Percentiles rank a stretch among this genome's conserved stretches.
These are phyloP conservation scores for Globomyces sp. DNA, from an alignment of 371 early-diverging fungal genomes.

Conservation along the genomic window DNA sequence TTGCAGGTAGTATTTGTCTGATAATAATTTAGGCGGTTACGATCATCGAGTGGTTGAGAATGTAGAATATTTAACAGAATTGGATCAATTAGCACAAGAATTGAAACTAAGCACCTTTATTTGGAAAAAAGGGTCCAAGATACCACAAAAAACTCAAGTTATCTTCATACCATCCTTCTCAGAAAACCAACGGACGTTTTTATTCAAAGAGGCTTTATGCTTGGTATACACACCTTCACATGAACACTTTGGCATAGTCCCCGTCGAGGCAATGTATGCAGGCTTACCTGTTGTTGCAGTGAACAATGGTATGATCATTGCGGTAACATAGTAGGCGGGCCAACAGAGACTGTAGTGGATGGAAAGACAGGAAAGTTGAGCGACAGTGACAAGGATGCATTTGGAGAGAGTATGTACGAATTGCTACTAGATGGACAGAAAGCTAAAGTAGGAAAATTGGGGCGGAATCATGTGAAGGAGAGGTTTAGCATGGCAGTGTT, in stretches of 20 bases:
- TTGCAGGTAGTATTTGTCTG: constrained; percentile 59
- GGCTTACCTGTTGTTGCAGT: constrained; percentile 83
- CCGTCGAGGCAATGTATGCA: constrained; percentile 94
- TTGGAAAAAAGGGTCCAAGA: not conserved
- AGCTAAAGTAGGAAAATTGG: constrained; percentile 50
- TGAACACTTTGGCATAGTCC: constrained; percentile 97
- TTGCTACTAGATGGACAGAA: constrained; percentile 24
- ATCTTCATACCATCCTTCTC: constrained; percentile 87
- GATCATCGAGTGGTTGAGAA: constrained; percentile 83
- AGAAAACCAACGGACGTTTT: constrained; percentile 71
- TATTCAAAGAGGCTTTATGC: constrained; percentile 63
- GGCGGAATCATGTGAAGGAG: constrained; percentile 59
- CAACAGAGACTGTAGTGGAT: constrained; percentile 59
- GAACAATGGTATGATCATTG: constrained; percentile 84
- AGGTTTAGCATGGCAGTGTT: constrained; percentile 70
- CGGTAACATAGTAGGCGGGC: constrained; percentile 10
- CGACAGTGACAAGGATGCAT: constrained; percentile 56
- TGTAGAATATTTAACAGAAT: constrained; percentile 73
- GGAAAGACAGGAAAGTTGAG: constrained; percentile 76
- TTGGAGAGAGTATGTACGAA: constrained; percentile 50
- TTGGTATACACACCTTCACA: constrained; percentile 89
- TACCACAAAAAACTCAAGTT: constrained; percentile 54
- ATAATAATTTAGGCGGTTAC: constrained; percentile 67
- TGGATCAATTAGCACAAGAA: constrained; percentile 56
- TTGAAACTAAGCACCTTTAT: constrained; percentile 38